phyloP scores from a whole-genome alignment of 2,329 filamentous ascomycete genomes.

The Diaporthe citri region DNA sequence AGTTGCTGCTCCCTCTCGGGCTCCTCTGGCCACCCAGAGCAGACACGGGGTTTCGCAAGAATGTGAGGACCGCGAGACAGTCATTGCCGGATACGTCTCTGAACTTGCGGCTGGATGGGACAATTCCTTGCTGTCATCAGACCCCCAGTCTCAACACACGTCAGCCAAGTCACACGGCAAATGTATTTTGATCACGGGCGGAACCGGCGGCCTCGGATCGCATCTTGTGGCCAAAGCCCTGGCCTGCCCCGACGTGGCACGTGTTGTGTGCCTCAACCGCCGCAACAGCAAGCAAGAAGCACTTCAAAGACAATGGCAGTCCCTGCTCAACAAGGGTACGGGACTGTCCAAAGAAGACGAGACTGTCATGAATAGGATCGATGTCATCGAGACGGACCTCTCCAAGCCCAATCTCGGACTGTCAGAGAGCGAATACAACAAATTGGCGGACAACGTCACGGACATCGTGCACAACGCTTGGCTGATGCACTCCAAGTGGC shows the following conservation, averaged over 20 bases:
- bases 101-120: slow-evolving; percentile 36
- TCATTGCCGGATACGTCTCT: slow-evolving; percentile 4
- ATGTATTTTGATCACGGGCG: slow-evolving; percentile 54
- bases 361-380: slow-evolving; percentile 50
- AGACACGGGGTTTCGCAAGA: neutral
- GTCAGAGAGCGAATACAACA: slow-evolving; percentile 50
- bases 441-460: slow-evolving; percentile 55
- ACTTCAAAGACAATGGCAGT: slow-evolving; percentile 50
- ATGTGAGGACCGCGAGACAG: neutral
- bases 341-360: neutral
- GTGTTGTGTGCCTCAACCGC: slow-evolving; percentile 61
- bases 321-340: slow-evolving; percentile 42
- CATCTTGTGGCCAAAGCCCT: slow-evolving; percentile 52
- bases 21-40: neutral
- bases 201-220: slow-evolving; percentile 53
- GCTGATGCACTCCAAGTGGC: slow-evolving; percentile 59
- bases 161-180: neutral
- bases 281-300: slow-evolving; percentile 42
- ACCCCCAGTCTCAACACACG: neutral
- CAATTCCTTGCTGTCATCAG: neutral
- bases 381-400: slow-evolving; percentile 56
- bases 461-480: slow-evolving; percentile 67
- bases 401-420: slow-evolving; percentile 59
- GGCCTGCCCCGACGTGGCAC: slow-evolving; percentile 44
- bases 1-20: neutral